Evolutionary conservation across 1,284 basidiomycete genomes (phyloP).

Genomic region (Mycosarcoma mackinlayi): DNA sequence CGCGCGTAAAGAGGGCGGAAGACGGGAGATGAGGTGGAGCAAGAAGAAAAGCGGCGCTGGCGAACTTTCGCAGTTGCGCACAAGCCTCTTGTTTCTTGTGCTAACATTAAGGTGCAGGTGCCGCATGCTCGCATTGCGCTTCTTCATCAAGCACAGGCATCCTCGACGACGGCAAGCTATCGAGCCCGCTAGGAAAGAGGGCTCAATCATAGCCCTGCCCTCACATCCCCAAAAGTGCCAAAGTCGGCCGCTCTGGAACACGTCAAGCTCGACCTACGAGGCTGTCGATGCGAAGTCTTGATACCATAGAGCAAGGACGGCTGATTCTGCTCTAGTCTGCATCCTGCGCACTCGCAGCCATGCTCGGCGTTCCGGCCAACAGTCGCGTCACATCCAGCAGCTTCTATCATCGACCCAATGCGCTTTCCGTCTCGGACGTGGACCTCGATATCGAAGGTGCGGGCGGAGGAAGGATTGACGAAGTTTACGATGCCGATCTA

Average conservation of each 20-base stretch:
- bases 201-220: no score
- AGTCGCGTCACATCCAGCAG: constrained; percentile 35
- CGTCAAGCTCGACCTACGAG: no score
- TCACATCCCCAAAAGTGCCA: no score
- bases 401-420: constrained; percentile 32
- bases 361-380: constrained; percentile 44
- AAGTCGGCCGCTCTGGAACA: no score
- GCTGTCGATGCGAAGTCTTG: no score
- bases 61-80: neutral
- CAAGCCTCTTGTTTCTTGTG: constrained; percentile 7
- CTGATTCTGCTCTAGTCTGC: neutral
- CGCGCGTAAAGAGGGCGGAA: neutral
- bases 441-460: constrained; percentile 66
- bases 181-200: no score
- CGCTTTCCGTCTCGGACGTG: constrained; percentile 46
- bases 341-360: constrained; percentile 3
- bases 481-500: constrained; percentile 60
- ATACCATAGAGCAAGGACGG: no score
- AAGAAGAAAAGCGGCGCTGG: constrained; percentile 2
- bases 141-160: neutral
- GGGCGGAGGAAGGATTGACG: constrained; percentile 55
- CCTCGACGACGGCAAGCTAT: neutral
- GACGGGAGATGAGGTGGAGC: constrained; percentile 16
- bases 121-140: no score
- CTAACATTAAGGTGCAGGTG: no score